Evolutionary conservation across 2,329 filamentous ascomycete genomes (phyloP).

Genomic region (Monilinia fructicola): DNA sequence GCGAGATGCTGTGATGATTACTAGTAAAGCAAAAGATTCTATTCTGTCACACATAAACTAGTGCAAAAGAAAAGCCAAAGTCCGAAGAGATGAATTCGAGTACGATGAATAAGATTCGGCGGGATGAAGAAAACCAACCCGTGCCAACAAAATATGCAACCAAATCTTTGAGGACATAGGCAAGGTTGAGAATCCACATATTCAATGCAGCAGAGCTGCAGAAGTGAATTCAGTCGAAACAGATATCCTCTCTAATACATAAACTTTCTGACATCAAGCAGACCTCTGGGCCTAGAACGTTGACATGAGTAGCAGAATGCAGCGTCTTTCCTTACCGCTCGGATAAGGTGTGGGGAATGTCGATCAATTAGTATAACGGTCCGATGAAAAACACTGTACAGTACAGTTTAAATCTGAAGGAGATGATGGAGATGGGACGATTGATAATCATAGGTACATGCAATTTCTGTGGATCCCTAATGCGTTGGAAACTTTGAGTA

Average conservation of each 20-base stretch:
- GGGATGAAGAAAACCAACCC: background rate
- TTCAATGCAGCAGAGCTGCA: no score
- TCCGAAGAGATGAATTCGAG: background rate
- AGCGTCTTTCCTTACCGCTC: background rate
- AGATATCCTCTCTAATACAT: background rate
- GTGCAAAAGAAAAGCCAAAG: background rate
- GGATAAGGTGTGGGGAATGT: background rate
- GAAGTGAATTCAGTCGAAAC: background rate
- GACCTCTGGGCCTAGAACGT: background rate
- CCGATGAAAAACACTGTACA: no score
- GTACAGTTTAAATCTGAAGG: background rate
- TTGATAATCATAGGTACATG: background rate
- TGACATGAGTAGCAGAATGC: background rate
- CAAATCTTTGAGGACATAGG: background rate
- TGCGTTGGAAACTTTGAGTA: background rate
- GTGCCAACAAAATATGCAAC: background rate
- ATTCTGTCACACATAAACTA: background rate
- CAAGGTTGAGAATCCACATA: background rate
- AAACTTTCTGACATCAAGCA: background rate
- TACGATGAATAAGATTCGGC: background rate
- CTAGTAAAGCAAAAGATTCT: background rate
- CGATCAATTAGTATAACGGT: background rate
- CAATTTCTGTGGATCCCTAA: background rate
- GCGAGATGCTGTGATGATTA: background rate
- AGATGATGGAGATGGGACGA: background rate